Base-by-base conservation (phyloP, 495 filamentous ascomycete genomes). In the Penicillium pulvis region DNA sequence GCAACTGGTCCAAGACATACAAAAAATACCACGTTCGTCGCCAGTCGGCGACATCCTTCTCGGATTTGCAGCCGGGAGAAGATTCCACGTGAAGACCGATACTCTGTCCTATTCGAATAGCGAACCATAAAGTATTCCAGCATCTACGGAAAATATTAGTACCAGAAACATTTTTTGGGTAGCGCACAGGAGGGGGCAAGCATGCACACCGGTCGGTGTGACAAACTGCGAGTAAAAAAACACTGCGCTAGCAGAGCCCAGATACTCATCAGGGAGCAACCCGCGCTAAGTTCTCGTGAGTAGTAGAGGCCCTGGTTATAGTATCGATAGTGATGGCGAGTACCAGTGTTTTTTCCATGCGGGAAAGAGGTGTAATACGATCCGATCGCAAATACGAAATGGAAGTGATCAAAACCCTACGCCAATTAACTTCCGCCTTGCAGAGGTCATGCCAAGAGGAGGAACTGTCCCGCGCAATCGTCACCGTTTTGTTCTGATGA, bases 311-410 rank as follows among this genome's bases (percentile, higher is more conserved):
- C 65, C 33, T 61, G 58, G 35, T 56, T 52, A 53, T 56, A 64
- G 48, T 59, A 67, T 42, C 51, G 28, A n/a, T 53, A 57, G 47
- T 64, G 61, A 20, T 46, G 14, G 4, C 26, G 51, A 16, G 31
- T 17, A 36, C 24, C 43, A 19, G 55, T 17, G 46, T 51, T 28
- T 51, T 52, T 55, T 39, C 42, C 41, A 55, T 49, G 43, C 23
- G 57, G 61, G 20, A 63, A 67, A 12, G 64, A 63, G 19, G 45
- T 58, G 44, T 67, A 67, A 45, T 67, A 67, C 4, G 64, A 59
- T 46, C 64, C 64, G 46, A 67, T 67, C 42, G 64, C 64, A 28
- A 60, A 64, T 26, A 67, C 56, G 19, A 61, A 54, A 61, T 64
- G n/a, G 12, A 60, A 24, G 17, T 14, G 11, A n/a, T 47, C 24